phyloP scores from a whole-genome alignment of 345 rosid genomes.

The Eucalyptus grandis region DNA sequence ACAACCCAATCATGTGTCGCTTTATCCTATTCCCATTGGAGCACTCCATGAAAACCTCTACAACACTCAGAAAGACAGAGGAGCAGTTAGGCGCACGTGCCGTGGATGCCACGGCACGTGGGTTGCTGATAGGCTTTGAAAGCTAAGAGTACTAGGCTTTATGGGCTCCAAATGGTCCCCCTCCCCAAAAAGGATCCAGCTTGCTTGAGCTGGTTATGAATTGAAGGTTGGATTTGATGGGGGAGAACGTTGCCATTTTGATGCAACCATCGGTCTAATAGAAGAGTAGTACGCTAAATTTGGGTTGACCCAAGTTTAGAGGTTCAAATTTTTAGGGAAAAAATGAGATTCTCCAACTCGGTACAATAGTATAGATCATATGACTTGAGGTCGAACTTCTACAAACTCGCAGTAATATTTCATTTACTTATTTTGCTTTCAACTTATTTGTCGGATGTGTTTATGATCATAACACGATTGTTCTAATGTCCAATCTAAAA shows the following conservation, averaged over 20 bases:
- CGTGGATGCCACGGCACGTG: background rate
- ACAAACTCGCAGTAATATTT: background rate
- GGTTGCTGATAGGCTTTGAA: background rate
- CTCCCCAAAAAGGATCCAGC: background rate
- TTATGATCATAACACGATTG: background rate
- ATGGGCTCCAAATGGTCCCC: background rate
- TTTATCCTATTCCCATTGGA: background rate
- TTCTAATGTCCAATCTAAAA: background rate
- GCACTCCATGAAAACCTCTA: background rate
- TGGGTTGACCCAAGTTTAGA: background rate
- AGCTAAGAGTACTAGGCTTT: background rate
- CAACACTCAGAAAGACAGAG: background rate
- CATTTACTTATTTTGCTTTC: background rate
- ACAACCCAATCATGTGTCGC: background rate
- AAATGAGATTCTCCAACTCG: background rate
- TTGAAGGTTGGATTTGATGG: background rate
- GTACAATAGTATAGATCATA: rapidly evolving
- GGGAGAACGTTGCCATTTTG: background rate
- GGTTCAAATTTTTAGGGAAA: background rate
- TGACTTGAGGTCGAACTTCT: background rate
- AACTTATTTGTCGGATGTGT: background rate
- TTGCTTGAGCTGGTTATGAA: background rate
- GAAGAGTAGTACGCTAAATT: background rate
- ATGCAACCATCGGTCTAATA: background rate
- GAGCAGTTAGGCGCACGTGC: background rate